phyloP scores from a whole-genome alignment of 768 basidiomycete genomes.

The Suillus discolor region DNA sequence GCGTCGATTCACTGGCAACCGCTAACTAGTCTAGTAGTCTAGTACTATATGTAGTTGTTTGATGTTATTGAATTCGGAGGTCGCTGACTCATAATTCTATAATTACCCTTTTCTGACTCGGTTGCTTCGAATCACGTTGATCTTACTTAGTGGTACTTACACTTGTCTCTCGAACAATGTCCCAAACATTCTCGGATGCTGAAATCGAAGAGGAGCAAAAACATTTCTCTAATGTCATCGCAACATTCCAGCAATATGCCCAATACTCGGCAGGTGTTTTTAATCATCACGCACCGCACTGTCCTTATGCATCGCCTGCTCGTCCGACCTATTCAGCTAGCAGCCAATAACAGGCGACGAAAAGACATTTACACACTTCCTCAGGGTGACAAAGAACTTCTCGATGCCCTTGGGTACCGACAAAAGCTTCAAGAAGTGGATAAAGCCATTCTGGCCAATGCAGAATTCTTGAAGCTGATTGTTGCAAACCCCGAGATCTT shows the following conservation, averaged over 20 bases:
- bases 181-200: conserved; percentile 30
- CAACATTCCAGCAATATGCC: conserved; percentile 75
- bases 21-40: no score
- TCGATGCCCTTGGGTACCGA: conserved; percentile 72
- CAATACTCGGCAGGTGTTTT: conserved; percentile 60
- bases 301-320: not conserved
- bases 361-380: conserved; percentile 79
- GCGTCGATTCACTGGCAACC: no score
- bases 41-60: not conserved
- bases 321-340: conserved; percentile 39
- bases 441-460: conserved; percentile 77
- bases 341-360: conserved; percentile 65
- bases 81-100: not conserved
- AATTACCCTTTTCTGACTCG: not conserved
- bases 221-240: conserved; percentile 76
- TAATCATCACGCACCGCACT: conserved; percentile 22
- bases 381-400: conserved; percentile 64
- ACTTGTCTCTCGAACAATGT: conserved; percentile 20
- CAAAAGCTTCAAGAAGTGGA: conserved; percentile 81
- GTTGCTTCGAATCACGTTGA: not conserved
- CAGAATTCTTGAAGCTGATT: conserved; percentile 73
- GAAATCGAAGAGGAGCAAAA: conserved; percentile 58
- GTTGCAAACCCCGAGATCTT: conserved; percentile 84
- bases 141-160: not conserved
- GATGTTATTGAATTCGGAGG: not conserved